Evolutionary conservation across 2,329 filamentous ascomycete species (phyloP).

Genomic region (Cordyceps pruinosa): DNA sequence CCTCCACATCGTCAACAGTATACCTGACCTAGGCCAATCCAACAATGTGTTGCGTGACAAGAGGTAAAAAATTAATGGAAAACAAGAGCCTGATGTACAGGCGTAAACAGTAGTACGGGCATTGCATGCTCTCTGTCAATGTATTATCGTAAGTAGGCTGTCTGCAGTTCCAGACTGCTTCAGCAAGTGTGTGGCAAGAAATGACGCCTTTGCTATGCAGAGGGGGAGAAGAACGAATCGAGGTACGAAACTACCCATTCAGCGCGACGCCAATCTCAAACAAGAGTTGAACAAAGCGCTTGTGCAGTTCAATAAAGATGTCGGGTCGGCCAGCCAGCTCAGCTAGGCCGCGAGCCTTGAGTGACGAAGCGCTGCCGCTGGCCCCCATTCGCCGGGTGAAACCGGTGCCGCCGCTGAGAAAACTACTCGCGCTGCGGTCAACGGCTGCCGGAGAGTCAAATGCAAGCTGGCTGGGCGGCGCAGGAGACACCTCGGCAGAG

Average conservation of each 20-base stretch:
- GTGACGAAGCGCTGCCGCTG: conserved; percentile 47
- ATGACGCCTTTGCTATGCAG: conserved; percentile 19
- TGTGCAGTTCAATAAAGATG: conserved; percentile 61
- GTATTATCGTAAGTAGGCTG: neutral
- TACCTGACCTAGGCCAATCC: neutral
- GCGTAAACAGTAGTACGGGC: neutral
- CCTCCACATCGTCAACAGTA: neutral
- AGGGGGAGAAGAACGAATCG: neutral
- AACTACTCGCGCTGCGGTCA: conserved; percentile 45
- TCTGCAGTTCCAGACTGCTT: neutral
- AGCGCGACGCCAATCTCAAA: conserved; percentile 51
- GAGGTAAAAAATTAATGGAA: neutral
- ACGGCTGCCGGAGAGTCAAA: conserved; percentile 26
- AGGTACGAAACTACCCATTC: conserved; percentile 32
- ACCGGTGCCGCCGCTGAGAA: conserved; percentile 48
- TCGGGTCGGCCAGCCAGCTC: conserved; percentile 61
- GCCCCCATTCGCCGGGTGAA: conserved; percentile 53
- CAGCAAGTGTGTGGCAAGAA: conserved; percentile 14
- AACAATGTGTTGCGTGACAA: conserved; percentile 1
- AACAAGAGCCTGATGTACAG: neutral
- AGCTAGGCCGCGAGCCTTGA: conserved; percentile 54
- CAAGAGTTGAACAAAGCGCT: conserved; percentile 55
- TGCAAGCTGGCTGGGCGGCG: conserved; percentile 21
- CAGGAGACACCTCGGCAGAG: conserved; percentile 16
- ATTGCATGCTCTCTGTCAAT: neutral